Base-by-base conservation (phyloP, 805 yeast genomes). In the Lachancea sp. region DNA sequence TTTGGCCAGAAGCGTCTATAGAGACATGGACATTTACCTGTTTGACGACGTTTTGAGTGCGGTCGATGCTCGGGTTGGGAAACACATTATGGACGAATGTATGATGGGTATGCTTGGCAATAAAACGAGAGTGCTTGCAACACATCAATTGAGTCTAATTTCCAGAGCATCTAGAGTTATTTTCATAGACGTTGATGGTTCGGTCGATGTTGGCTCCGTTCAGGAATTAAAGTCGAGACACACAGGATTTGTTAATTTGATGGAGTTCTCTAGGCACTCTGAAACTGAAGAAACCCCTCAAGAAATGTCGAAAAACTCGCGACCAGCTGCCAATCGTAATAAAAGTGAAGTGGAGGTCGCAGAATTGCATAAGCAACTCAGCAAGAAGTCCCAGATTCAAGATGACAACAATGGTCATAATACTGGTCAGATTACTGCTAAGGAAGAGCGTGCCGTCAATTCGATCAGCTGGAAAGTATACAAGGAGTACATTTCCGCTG, bases 41-140 rank as follows among this genome's bases (percentile, higher is more conserved):
- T 60, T 82, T 44, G 90, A 82, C 57, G 90, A 82, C 57, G 84
- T 82, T 16, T 68, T 83, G 38, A 74, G 82, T 59, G 89, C 90
- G 5, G 89, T 82, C 15, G 89, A 82, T 60, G 86, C 86, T 31
- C 78, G 81, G 52, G 89, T 82, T 38, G 88, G 88, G 5, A 72
- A 74, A 48, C 85, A 80, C 55, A 81, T 82, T 43, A 74, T 82
- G 68, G 71, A 75, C 38, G 59, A 72, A 22, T 84, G 91, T 58
- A 56, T 84, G 38, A 44, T 72, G 49, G 85, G 80, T 0, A 51
- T 75, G 36, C 57, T 84, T 49, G 63, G 62, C 38, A 63, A 64
- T 12, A 74, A 72, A 51, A 85, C 91, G 1, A 69, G 88, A 49
- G 53, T 85, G 25, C 69, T 84, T 60, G 88, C 89, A 2, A 85